These are phyloP conservation scores for Penicillium sp. DNA, from an alignment of 2,329 filamentous ascomycete species.

Conservation along the genomic window DNA sequence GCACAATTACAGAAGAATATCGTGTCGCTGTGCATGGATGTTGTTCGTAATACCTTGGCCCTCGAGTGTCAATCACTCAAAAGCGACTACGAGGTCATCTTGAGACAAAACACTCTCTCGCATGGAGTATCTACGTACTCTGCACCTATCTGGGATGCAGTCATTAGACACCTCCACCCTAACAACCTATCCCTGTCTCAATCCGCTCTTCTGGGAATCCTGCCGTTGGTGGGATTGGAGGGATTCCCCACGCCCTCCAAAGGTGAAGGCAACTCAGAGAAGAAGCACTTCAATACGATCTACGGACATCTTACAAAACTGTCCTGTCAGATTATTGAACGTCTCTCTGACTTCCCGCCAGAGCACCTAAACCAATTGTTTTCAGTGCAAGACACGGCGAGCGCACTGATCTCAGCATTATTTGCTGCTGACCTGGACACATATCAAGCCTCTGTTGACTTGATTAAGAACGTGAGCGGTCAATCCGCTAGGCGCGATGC, in stretches of 20 bases:
- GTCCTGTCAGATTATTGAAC: conserved; percentile 72
- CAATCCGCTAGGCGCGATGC: conserved; percentile 64
- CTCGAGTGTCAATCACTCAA: conserved; percentile 70
- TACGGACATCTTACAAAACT: conserved; percentile 62
- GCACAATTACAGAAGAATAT: conserved; percentile 54
- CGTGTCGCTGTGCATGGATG: conserved; percentile 58
- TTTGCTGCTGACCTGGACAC: conserved; percentile 78
- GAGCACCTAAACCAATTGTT: conserved; percentile 70
- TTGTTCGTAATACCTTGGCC: conserved; percentile 65
- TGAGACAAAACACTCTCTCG: conserved; percentile 61
- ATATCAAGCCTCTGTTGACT: conserved; percentile 74
- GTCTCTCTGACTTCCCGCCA: conserved; percentile 72
- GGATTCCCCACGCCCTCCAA: conserved; percentile 62
- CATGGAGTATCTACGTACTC: conserved; percentile 69
- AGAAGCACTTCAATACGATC: conserved; percentile 74
- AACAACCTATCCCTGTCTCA: conserved; percentile 71
- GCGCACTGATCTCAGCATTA: conserved; percentile 73
- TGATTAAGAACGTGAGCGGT: conserved; percentile 78
- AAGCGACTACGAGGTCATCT: conserved; percentile 67
- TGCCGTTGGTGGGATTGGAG: conserved; percentile 72
- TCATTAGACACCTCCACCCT: conserved; percentile 66
- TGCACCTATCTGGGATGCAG: conserved; percentile 73
- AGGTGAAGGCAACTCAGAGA: conserved; percentile 48
- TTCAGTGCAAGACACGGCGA: conserved; percentile 65
- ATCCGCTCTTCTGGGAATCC: conserved; percentile 68